Conservation (phyloP, 2,329 filamentous ascomycete genomes). For the Epichloe scottii region DNA sequence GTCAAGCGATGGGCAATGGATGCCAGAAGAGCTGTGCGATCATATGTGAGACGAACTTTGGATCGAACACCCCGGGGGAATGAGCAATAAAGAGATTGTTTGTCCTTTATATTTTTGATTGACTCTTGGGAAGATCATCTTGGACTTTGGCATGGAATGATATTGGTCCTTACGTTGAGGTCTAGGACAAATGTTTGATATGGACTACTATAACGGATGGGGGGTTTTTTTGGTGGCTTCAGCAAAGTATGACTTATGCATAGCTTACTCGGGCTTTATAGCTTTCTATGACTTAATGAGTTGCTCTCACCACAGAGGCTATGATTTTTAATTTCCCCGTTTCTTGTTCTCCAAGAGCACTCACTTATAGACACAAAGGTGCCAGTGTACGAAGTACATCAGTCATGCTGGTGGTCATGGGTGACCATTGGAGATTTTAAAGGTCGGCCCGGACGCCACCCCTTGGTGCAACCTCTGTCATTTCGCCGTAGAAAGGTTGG, state of each 20-base stretch:
- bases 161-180: background rate
- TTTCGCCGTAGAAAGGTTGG: no score
- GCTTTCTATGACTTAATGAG: background rate
- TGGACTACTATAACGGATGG: background rate
- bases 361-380: background rate
- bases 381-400: no score
- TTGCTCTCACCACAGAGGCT: background rate
- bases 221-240: no score
- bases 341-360: background rate
- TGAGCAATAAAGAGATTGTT: background rate
- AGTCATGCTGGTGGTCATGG: no score
- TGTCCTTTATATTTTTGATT: background rate
- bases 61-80: conserved; percentile 16
- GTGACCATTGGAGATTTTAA: no score
- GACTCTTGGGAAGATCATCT: conserved; percentile 3
- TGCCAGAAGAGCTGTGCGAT: conserved; percentile 20
- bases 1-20: conserved; percentile 23
- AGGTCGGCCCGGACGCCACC: no score
- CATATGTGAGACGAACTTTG: conserved; percentile 20
- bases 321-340: background rate
- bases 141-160: background rate
- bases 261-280: background rate
- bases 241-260: background rate
- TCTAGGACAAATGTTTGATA: background rate
- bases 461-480: no score